These are phyloP conservation scores for Aeschynomene evenia DNA, from an alignment of 306 rosid species.

Conservation along the genomic window DNA sequence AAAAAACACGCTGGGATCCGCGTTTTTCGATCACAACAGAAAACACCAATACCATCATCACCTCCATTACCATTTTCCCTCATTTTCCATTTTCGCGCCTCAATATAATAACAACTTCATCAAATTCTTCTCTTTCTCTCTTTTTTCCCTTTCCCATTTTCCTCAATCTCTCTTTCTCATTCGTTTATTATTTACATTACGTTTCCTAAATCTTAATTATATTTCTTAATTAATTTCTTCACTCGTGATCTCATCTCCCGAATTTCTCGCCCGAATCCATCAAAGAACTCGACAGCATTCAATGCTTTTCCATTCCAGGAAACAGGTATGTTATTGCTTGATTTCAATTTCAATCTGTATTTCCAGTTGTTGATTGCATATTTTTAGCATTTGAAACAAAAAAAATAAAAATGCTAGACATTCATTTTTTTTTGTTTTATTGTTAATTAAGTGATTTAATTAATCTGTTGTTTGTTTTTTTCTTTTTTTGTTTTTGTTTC, in stretches of 20 bases:
- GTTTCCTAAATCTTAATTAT: background rate
- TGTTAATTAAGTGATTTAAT: background rate
- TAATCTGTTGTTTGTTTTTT: slow-evolving; percentile 1
- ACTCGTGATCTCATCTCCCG: background rate
- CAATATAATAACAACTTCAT: too few species aligned
- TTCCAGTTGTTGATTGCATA: slow-evolving; percentile 23
- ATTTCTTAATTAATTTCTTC: background rate
- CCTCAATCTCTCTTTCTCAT: background rate
- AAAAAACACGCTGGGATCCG: slow-evolving; percentile 63
- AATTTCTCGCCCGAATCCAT: background rate
- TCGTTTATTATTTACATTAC: background rate
- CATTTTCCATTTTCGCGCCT: too few species aligned
- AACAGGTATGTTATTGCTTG: background rate
- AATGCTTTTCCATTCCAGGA: background rate
- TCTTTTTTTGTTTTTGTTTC: slow-evolving; percentile 10
- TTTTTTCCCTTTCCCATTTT: background rate
- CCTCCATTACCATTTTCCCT: too few species aligned
- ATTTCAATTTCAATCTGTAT: background rate
- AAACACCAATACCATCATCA: background rate
- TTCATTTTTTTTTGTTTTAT: background rate
- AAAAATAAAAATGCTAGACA: slow-evolving; percentile 12
- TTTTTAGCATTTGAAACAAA: too few species aligned
- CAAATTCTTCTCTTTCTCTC: background rate
- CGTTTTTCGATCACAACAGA: slow-evolving; percentile 54
- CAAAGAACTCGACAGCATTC: slow-evolving; percentile 7